A percentile compares a stretch with the other conserved stretches of the same genome.
Evolutionary conservation across 2,329 filamentous ascomycete genomes (phyloP).

Genomic region (Ustulina deusta): DNA sequence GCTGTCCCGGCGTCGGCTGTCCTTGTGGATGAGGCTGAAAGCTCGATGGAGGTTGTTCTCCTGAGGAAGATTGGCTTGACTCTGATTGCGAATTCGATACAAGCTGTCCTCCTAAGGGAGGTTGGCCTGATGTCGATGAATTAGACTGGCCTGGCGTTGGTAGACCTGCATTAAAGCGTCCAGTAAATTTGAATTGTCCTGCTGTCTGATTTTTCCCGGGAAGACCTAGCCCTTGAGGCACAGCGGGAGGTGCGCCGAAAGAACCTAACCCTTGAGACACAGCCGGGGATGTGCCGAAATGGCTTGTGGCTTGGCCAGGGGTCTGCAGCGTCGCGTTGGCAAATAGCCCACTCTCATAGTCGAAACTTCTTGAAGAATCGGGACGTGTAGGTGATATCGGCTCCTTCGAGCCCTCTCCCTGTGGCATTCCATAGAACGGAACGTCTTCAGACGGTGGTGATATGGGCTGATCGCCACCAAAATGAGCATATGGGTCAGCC

Average conservation of each 20-base stretch:
- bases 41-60: background rate
- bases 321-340: conserved; percentile 48
- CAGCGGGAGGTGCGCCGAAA: too few species aligned
- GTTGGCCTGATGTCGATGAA: background rate
- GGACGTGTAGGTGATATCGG: conserved; percentile 44
- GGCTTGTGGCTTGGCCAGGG: conserved; percentile 1
- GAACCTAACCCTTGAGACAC: background rate
- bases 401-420: conserved; percentile 41
- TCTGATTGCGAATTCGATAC: too few species aligned
- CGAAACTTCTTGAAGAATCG: conserved; percentile 51
- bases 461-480: conserved; percentile 40
- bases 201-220: background rate
- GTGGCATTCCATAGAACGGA: conserved; percentile 47
- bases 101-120: background rate
- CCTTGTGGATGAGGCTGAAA: background rate
- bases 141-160: background rate
- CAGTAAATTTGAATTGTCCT: background rate
- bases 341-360: conserved; percentile 54
- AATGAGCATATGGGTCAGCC: conserved; percentile 30
- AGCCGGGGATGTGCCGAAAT: background rate
- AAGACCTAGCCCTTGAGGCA: background rate
- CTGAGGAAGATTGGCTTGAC: background rate
- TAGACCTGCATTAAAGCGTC: background rate
- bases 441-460: conserved; percentile 37
- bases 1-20: background rate